A percentile compares a stretch with the other conserved stretches of the same genome.
Evolutionary conservation across 2,329 filamentous ascomycete species (phyloP).

Genomic region (Capronia americana): DNA sequence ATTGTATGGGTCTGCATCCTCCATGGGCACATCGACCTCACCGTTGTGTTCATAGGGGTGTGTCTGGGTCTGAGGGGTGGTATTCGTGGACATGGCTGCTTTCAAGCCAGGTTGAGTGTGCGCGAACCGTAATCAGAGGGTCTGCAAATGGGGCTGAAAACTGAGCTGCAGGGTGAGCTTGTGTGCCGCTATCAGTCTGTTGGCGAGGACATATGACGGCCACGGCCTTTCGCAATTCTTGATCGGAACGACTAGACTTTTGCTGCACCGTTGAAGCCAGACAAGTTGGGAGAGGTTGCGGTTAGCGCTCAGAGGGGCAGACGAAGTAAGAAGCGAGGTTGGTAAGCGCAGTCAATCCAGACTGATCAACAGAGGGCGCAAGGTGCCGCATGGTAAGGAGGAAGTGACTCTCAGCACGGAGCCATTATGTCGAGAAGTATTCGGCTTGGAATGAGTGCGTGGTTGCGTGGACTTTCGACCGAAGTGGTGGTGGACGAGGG

Average conservation of each 20-base stretch:
- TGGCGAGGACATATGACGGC: slow-evolving; percentile 11
- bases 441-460: neutral
- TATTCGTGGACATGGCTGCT: slow-evolving; percentile 57
- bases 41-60: slow-evolving; percentile 69
- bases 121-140: slow-evolving; percentile 6
- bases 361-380: slow-evolving; percentile 26
- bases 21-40: slow-evolving; percentile 82
- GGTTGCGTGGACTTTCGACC: neutral
- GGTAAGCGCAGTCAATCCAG: slow-evolving; percentile 36
- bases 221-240: slow-evolving; percentile 11
- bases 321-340: slow-evolving; percentile 22
- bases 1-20: slow-evolving; percentile 85
- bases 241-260: neutral
- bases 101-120: neutral
- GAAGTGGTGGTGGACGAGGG: slow-evolving; percentile 11
- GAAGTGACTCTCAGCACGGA: slow-evolving; percentile 26
- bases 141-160: slow-evolving; percentile 18
- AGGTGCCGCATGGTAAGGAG: slow-evolving; percentile 30
- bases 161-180: slow-evolving; percentile 12
- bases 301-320: slow-evolving; percentile 23
- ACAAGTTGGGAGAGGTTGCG: neutral
- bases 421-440: slow-evolving; percentile 26
- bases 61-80: slow-evolving; percentile 64
- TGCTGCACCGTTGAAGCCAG: slow-evolving; percentile 8
- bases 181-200: slow-evolving; percentile 11